Conservation (phyloP, 1,139 yeast genomes). For the Debaryomyces robertsiae region DNA sequence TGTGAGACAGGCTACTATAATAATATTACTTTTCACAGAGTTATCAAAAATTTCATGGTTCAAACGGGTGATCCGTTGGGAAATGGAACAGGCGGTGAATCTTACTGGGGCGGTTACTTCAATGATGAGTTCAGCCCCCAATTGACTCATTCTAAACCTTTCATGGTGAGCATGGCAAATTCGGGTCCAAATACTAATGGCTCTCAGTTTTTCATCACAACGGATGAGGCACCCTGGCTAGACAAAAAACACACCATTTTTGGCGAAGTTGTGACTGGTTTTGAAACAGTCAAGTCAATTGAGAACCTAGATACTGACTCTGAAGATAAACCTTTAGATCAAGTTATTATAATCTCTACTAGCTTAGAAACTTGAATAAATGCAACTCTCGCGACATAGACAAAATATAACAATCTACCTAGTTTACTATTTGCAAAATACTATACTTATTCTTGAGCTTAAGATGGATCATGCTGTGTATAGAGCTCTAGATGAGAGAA, state of each 20-base stretch:
- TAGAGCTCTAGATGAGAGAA: constrained; percentile 9
- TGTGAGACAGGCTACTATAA: constrained; percentile 44
- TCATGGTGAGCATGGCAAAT: constrained; percentile 49
- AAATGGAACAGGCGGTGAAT: constrained; percentile 52
- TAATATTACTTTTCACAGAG: constrained; percentile 47
- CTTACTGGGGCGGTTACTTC: constrained; percentile 47
- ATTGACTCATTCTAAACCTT: constrained; percentile 43
- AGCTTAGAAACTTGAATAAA: constrained; percentile 4
- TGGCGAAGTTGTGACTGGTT: constrained; percentile 32
- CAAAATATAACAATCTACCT: background rate
- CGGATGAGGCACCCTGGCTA: constrained; percentile 27
- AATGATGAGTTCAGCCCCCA: constrained; percentile 44
- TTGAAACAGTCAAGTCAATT: constrained; percentile 28
- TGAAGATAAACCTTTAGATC: constrained; percentile 24
- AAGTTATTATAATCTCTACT: constrained; percentile 12
- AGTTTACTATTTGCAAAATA: background rate
- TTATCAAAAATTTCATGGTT: constrained; percentile 51
- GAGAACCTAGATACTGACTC: constrained; percentile 27
- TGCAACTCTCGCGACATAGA: constrained; percentile 5
- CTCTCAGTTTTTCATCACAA: constrained; percentile 37
- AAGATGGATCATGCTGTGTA: constrained; percentile 12
- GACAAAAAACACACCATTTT: constrained; percentile 34
- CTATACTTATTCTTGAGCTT: background rate
- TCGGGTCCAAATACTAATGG: constrained; percentile 34
- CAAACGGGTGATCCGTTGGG: constrained; percentile 58